phyloP scores from a whole-genome alignment of 495 filamentous ascomycete genomes.

The Daldinia caldariorum region DNA sequence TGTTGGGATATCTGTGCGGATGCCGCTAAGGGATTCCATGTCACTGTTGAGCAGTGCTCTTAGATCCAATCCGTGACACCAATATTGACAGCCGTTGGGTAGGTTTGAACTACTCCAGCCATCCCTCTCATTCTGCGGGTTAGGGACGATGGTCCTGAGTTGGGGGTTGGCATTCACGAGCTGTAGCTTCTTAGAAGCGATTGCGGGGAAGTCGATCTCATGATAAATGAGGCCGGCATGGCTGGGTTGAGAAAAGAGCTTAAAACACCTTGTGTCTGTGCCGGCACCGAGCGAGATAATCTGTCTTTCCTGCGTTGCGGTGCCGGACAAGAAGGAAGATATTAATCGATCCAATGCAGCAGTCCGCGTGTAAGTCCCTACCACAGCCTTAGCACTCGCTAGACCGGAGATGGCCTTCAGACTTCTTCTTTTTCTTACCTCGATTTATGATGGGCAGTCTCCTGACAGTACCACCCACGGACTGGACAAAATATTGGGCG shows the following conservation, averaged over 20 bases:
- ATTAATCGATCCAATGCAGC: constrained; percentile 85
- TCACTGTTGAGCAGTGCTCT: constrained; percentile 63
- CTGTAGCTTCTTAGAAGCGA: constrained; percentile 69
- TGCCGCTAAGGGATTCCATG: constrained; percentile 39
- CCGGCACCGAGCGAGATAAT: constrained; percentile 95
- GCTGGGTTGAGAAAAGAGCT: constrained; percentile 60
- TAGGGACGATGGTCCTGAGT: constrained; percentile 47
- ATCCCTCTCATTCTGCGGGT: constrained; percentile 29
- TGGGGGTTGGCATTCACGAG: constrained; percentile 46
- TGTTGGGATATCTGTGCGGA: constrained; percentile 70
- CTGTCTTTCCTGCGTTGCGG: constrained; percentile 65
- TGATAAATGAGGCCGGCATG: constrained; percentile 74
- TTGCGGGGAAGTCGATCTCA: constrained; percentile 88
- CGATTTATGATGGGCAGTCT: constrained; percentile 92
- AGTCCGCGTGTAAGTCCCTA: constrained; percentile 95
- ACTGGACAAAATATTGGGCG: constrained; percentile 70
- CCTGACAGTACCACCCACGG: constrained; percentile 52
- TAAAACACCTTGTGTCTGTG: constrained; percentile 88
- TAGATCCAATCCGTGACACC: constrained; percentile 85
- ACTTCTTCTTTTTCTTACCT: constrained; percentile 63
- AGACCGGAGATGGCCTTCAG: constrained; percentile 22
- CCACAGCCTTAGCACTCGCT: constrained; percentile 38
- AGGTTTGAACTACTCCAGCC: constrained; percentile 47
- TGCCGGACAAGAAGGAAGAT: constrained; percentile 68
- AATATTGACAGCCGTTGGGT: constrained; percentile 59